Percentiles rank a stretch among this genome's conserved stretches.
Evolutionary conservation across 805 yeast species (phyloP).

Genomic region (Allodekkera sacchari): DNA sequence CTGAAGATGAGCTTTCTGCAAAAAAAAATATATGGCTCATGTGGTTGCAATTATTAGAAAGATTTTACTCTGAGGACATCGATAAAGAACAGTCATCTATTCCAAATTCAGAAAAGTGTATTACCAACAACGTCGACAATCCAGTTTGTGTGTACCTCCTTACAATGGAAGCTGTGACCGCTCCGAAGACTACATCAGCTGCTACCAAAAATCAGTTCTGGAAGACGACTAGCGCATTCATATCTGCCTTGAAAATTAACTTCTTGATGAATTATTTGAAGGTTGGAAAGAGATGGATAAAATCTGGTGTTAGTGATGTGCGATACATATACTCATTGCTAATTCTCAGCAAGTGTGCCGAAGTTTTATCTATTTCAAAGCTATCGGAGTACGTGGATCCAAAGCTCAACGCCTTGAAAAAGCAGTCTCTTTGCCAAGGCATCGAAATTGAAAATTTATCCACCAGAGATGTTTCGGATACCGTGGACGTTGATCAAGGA

Average conservation of each 20-base stretch:
- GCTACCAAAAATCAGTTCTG: conserved; percentile 18
- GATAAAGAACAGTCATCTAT: conserved; percentile 9
- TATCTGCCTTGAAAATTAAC: conserved; percentile 17
- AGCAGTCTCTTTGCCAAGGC: too few relatives aligned
- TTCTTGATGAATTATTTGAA: conserved; percentile 16
- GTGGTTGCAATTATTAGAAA: conserved; percentile 31
- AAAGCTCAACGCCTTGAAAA: not conserved
- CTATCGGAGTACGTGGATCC: not conserved
- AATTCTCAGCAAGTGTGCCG: conserved; percentile 4
- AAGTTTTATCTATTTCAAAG: not conserved
- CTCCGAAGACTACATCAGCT: conserved; percentile 4
- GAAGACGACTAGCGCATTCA: conserved; percentile 15
- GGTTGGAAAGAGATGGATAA: conserved; percentile 15
- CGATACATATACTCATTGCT: conserved; percentile 14
- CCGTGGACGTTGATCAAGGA: too few relatives aligned
- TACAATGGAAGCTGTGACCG: conserved; percentile 26
- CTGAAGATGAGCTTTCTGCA: conserved; percentile 16
- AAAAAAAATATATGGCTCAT: conserved; percentile 28
- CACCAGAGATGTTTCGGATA: too few relatives aligned
- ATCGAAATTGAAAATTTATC: too few relatives aligned
- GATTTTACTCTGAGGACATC: conserved; percentile 19
- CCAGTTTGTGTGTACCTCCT: conserved; percentile 31
- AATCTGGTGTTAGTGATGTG: conserved; percentile 7
- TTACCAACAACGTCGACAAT: conserved; percentile 31
- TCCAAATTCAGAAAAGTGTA: conserved; percentile 37